A percentile compares a stretch with the other conserved stretches of the same genome.
phyloP scores from a whole-genome alignment of 1,284 basidiomycete species.

The Gastroboletus turbinatus region DNA sequence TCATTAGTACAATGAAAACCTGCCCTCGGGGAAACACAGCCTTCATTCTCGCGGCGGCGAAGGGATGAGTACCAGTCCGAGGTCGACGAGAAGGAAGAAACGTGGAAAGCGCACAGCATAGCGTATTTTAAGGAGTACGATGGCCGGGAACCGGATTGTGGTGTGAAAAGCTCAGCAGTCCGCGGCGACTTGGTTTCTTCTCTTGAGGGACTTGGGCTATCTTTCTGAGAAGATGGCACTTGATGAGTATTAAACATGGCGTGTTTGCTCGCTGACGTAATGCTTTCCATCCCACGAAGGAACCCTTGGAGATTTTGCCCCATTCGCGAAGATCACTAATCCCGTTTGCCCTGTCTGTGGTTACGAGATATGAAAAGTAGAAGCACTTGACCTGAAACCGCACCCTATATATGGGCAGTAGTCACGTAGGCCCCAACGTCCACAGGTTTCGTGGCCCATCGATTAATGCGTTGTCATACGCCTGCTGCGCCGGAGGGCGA shows the following conservation, averaged over 20 bases:
- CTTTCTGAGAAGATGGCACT: conserved; percentile 19
- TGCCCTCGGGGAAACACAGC: conserved; percentile 17
- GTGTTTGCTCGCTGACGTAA: conserved; percentile 17
- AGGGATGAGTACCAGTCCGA: not conserved
- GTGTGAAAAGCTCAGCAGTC: conserved; percentile 3
- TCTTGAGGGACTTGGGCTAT: conserved; percentile 9
- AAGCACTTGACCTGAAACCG: not conserved
- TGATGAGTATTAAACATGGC: not conserved
- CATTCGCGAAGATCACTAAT: not conserved
- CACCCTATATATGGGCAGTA: not conserved
- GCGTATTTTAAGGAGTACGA: conserved; percentile 5
- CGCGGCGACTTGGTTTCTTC: conserved; percentile 21
- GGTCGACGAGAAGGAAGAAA: conserved; percentile 14
- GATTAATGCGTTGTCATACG: conserved; percentile 1
- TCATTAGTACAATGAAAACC: conserved; percentile 32
- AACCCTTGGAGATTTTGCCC: not conserved
- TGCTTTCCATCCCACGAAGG: not conserved
- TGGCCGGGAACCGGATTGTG: not conserved
- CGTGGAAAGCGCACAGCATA: conserved; percentile 6
- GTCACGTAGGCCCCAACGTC: not conserved
- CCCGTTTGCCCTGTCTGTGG: not conserved
- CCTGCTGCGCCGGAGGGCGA: not conserved
- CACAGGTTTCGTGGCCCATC: conserved; percentile 1
- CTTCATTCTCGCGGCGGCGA: conserved; percentile 10
- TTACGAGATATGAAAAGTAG: not conserved